Base-by-base conservation (phyloP, 148 eudicot genomes). In the Camellia lanceoleosa region DNA sequence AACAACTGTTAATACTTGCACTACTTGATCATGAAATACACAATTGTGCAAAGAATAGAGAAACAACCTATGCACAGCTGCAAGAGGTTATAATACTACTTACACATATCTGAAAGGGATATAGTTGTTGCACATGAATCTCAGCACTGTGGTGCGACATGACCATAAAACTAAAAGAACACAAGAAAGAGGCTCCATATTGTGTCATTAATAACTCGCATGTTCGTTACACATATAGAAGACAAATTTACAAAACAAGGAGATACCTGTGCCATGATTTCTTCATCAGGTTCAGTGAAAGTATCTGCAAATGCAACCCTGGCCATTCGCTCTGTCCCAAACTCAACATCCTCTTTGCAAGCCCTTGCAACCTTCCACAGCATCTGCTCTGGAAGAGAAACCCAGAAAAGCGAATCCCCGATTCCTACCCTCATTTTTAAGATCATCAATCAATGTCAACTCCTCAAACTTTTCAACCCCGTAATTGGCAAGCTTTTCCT, bases 231-330 rank as follows among this genome's bases (percentile, higher is more conserved):
- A 13, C 13, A 51, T 20, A 5, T 68, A 15, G 10, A 15, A 2
- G 52, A 68, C 18, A 67, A 23, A 38, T 38, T 41, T 41, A 44
- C 20, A 16, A 43, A 15, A 68, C 51, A 68, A 14, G 20, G 1
- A 78, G 42, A 15, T 30, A 78, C 80, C 80, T 78, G 72, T 51
- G 73, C 20, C 80, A 78, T 66, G 72, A 66, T 66, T 62, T 66
- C 80, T n/a, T 78, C 73, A 38, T 56, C 52, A 54, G 80, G 80
- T 51, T 78, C 67, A 47, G 30, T 49, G 2, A 62, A 19, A 5
- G 73, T 23, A 18, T 66, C 68, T 66, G 73, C 80, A 67, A 78
- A 78, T 41, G 80, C 58, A 78, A 78, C 80, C 52, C 58, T 78
- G 20, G 80, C 80, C 18, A 19, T 51, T 20, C 80, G 69, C 67